A percentile compares a stretch with the other conserved stretches of the same genome.
Conservation (phyloP, 2,329 filamentous ascomycete species). For the Scopulariopsis brevicaulis region DNA sequence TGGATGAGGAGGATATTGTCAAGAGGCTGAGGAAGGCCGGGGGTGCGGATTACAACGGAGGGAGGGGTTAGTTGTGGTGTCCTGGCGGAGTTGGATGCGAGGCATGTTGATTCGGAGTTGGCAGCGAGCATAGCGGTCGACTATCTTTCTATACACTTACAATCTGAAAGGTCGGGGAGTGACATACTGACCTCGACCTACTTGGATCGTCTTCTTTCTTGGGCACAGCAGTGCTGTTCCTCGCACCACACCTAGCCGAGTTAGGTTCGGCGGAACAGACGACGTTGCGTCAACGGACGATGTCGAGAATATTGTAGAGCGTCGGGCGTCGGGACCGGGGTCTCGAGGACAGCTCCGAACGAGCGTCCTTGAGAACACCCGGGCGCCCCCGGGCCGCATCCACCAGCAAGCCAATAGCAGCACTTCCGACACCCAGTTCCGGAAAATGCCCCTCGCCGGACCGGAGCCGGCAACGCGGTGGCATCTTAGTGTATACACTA, state of each 20-base stretch:
- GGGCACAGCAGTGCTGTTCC: too few species aligned
- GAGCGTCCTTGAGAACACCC: too few species aligned
- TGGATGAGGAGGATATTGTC: constrained; percentile 51
- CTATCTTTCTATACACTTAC: background rate
- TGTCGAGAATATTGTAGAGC: too few species aligned
- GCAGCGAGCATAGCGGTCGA: background rate
- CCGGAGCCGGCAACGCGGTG: background rate
- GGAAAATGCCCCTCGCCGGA: background rate
- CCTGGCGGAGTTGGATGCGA: background rate
- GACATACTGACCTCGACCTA: background rate
- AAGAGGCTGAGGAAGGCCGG: constrained; percentile 51
- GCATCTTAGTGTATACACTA: background rate
- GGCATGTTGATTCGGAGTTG: background rate
- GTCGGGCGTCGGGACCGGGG: too few species aligned
- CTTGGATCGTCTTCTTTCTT: too few species aligned
- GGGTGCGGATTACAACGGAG: constrained; percentile 62
- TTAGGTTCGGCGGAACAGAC: too few species aligned
- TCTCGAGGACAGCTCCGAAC: too few species aligned
- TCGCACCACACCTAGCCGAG: too few species aligned
- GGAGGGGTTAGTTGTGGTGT: constrained; percentile 31
- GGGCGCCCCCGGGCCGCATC: too few species aligned
- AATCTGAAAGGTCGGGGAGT: background rate
- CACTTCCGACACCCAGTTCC: background rate
- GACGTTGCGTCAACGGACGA: too few species aligned
- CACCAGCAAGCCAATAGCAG: background rate